A percentile compares a stretch with the other conserved stretches of the same genome.
Conservation (phyloP, 345 rosid genomes). For the Rhodamnia argentea region DNA sequence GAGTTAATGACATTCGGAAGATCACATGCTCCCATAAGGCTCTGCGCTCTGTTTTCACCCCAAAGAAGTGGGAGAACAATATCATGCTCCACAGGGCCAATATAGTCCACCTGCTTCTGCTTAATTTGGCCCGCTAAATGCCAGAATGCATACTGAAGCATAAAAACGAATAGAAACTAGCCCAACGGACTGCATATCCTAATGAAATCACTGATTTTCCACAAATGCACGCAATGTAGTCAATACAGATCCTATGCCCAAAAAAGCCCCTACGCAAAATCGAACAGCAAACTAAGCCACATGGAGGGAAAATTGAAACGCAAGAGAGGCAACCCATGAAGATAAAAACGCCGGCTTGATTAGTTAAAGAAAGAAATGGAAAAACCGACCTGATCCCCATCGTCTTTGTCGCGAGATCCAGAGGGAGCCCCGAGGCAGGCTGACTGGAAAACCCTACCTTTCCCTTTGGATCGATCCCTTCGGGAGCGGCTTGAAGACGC, state of each 20-base stretch:
- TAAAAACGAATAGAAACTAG: not conserved
- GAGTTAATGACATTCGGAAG: not conserved
- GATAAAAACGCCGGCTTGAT: not conserved
- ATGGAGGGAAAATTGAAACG: not conserved
- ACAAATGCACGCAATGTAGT: not conserved
- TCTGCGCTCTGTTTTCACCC: not conserved
- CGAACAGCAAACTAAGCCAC: not conserved
- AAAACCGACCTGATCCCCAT: constrained; percentile 25
- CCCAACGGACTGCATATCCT: not conserved
- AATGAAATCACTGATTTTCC: not conserved
- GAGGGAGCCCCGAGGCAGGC: constrained; percentile 60
- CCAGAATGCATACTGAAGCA: not conserved
- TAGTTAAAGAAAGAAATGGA: not conserved
- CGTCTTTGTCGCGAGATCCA: constrained; percentile 34
- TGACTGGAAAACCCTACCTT: constrained; percentile 46
- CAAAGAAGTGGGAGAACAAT: not conserved
- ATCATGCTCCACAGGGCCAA: not conserved
- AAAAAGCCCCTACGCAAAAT: not conserved
- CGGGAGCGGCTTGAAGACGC: constrained; percentile 18
- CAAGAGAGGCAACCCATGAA: not conserved
- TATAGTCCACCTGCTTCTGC: not conserved
- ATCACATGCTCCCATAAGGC: not conserved
- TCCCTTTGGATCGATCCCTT: constrained; percentile 35
- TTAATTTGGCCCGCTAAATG: not conserved
- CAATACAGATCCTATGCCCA: not conserved